Evolutionary conservation across 2,329 filamentous ascomycete genomes (phyloP), one percentile per base, ranked within the genome.

Genomic region (Clarireedia sp.): DNA sequence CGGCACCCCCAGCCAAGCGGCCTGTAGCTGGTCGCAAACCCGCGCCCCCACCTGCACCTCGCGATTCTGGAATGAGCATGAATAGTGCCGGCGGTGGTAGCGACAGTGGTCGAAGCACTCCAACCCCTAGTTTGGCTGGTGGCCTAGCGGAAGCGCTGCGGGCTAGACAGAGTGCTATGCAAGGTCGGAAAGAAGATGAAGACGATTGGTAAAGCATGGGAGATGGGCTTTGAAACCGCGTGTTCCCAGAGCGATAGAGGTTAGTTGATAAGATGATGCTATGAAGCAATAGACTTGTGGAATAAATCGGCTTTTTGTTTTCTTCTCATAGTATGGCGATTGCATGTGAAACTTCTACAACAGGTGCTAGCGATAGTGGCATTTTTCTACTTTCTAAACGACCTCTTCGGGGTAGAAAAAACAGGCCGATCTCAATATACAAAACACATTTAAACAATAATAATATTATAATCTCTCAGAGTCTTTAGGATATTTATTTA

Each of bases 111-210:
- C 81, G 86, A 40, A 86, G 84, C 62, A 90, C 86, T 4, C 86
- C 87, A 3, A 90, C 81, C 38, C 81, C 85, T 14, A 88, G 85
- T 68, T 69, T 90, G 58, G 85, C 82, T 3, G 86, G 86, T 48
- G 88, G 87, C 46, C 72, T 94, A 62, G 89, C 89, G 2, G 87
- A 91, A 68, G 87, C 87, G n/a, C 73, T 94, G 64, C 74, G 87
- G 64, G 86, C 86, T 44, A 78, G 89, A 64, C 86, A 91, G 74
- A 83, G 85, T 65, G 82, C 79, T 65, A 82, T 81, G 70, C 76
- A 81, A 55, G 52, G 52, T 9, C 47, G 66, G 3, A 62, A 58
- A 37, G 64, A 68, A 58, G 67, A 69, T 46, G 66, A 69, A 45
- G 67, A 69, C 50, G 67, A 68, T 56, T 70, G 67, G 66, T 69